A percentile compares a stretch with the other conserved stretches of the same genome.
Conservation (phyloP, 2,329 filamentous ascomycete species). For the Pseudocercospora fijiensis region DNA sequence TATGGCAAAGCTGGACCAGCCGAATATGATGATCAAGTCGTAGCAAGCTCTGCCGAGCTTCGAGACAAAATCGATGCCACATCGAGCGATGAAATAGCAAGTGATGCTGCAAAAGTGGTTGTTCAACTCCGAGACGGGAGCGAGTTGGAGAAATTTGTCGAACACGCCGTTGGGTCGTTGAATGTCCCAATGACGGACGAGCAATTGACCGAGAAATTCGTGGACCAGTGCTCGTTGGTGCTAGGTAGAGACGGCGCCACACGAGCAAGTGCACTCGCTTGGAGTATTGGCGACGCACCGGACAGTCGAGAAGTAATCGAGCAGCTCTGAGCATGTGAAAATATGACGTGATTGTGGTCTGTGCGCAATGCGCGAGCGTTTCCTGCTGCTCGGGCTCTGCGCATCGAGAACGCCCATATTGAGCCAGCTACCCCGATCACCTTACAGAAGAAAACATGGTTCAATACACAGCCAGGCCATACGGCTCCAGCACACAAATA, state of each 20-base stretch:
- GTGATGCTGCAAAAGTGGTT: slow-evolving; percentile 46
- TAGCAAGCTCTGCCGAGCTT: slow-evolving; percentile 43
- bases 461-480: background rate
- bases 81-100: slow-evolving; percentile 42
- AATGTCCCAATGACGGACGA: slow-evolving; percentile 50
- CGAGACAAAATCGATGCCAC: slow-evolving; percentile 50
- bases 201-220: slow-evolving; percentile 51
- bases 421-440: background rate
- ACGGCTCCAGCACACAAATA: background rate
- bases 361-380: background rate
- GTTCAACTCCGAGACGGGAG: slow-evolving; percentile 42
- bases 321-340: background rate
- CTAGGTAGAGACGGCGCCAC: slow-evolving; percentile 40
- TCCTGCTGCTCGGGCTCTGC: background rate
- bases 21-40: slow-evolving; percentile 52
- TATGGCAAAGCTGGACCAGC: slow-evolving; percentile 54
- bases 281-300: slow-evolving; percentile 24
- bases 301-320: slow-evolving; percentile 19
- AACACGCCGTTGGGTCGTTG: slow-evolving; percentile 53
- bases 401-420: background rate
- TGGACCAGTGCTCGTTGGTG: slow-evolving; percentile 48
- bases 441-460: background rate
- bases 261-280: slow-evolving; percentile 28
- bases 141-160: slow-evolving; percentile 47
- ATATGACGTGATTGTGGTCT: background rate